These are phyloP conservation scores for Paecilomyces niveus DNA, from an alignment of 2,329 filamentous ascomycete genomes.

Conservation along the genomic window DNA sequence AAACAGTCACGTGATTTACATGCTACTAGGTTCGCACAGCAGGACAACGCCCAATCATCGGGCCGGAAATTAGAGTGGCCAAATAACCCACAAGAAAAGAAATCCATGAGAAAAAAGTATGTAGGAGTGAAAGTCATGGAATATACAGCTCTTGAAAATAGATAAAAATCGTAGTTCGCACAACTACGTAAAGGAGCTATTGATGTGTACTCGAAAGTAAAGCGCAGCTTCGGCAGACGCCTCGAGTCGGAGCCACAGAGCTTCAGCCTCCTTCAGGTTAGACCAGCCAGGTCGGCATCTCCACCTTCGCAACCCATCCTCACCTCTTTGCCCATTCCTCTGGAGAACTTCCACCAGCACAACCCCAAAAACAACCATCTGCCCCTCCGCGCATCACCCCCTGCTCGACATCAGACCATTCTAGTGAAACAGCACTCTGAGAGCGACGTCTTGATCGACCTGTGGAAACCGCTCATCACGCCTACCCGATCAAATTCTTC, in stretches of 20 bases:
- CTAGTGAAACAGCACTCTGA: not conserved
- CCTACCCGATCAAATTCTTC: conserved; percentile 25
- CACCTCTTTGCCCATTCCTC: conserved; percentile 18
- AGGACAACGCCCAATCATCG: not conserved
- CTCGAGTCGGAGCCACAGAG: conserved; percentile 1
- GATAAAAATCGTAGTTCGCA: not conserved
- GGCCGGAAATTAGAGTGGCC: not conserved
- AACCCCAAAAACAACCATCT: conserved; percentile 20
- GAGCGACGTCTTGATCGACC: not conserved
- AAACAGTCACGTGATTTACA: not conserved
- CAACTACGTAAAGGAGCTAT: not conserved
- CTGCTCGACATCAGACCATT: conserved; percentile 2
- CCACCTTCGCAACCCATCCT: conserved; percentile 18
- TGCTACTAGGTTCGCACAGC: not conserved
- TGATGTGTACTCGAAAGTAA: not conserved
- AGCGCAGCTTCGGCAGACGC: not conserved
- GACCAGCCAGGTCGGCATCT: conserved; percentile 4
- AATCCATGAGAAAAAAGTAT: not conserved
- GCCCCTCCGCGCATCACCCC: conserved; percentile 12
- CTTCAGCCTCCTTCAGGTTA: conserved; percentile 2
- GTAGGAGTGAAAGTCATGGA: not conserved
- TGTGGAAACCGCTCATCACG: not conserved
- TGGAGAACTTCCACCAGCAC: conserved; percentile 17
- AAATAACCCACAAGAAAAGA: not conserved
- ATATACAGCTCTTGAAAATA: not conserved